A percentile compares a stretch with the other conserved stretches of the same genome.
phyloP scores from a whole-genome alignment of 139 green algal genomes.

The Helicosporidium sp. region DNA sequence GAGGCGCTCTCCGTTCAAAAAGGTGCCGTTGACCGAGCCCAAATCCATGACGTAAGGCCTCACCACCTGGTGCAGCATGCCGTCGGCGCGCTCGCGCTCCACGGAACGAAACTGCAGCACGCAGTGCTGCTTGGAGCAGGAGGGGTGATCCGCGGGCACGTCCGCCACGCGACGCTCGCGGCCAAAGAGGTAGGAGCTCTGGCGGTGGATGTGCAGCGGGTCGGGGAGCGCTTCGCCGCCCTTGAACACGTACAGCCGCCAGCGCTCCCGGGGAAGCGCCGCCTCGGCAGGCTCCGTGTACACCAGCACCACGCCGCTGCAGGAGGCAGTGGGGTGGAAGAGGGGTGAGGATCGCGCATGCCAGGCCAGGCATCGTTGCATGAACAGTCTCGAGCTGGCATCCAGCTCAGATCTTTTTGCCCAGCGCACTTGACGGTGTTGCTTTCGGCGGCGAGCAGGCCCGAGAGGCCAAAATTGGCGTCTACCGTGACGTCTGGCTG shows the following conservation, averaged over 20 bases:
- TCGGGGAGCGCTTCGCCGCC: constrained; percentile 26
- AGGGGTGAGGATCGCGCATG: neutral
- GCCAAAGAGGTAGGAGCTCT: constrained; percentile 74
- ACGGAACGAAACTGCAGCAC: constrained; percentile 42
- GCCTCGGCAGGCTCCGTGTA: constrained; percentile 60
- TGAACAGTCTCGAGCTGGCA: neutral
- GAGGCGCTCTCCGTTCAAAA: constrained; percentile 68
- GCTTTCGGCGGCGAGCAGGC: constrained; percentile 61
- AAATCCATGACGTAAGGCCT: constrained; percentile 89
- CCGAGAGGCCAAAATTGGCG: constrained; percentile 61
- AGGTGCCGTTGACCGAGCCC: constrained; percentile 79
- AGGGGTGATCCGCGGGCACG: constrained; percentile 82
- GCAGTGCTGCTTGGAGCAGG: constrained; percentile 88
- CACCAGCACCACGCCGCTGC: constrained; percentile 44
- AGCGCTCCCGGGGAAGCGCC: constrained; percentile 40
- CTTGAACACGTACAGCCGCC: constrained; percentile 92
- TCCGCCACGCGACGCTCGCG: constrained; percentile 68
- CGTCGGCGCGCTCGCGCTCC: constrained; percentile 22
- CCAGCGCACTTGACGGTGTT: constrained; percentile 47
- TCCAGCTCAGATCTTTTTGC: neutral
- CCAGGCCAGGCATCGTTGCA: no score
- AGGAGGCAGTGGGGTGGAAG: neutral
- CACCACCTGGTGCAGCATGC: constrained; percentile 29
- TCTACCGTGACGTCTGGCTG: constrained; percentile 13
- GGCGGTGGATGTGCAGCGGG: constrained; percentile 46